Conservation (phyloP, 2,329 filamentous ascomycete species). For the Teratosphaeria pseudoeucalypti region DNA sequence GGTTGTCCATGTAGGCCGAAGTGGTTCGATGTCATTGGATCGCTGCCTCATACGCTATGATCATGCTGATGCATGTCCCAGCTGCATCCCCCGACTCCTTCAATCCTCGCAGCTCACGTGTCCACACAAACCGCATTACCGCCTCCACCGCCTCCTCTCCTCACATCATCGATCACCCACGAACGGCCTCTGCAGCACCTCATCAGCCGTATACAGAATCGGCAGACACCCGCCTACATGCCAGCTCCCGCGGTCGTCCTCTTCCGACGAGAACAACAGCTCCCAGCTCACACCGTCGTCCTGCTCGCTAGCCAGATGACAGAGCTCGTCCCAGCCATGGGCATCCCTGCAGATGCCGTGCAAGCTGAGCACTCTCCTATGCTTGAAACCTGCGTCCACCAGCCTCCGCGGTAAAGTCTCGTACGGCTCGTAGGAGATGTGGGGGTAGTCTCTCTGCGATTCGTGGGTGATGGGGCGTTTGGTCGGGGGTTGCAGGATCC, state of each 20-base stretch:
- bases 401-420: constrained; percentile 8
- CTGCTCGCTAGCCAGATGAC: constrained; percentile 4
- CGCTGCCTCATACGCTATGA: neutral
- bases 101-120: neutral
- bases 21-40: neutral
- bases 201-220: constrained; percentile 3
- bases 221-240: constrained; percentile 10
- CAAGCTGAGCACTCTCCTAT: constrained; percentile 12
- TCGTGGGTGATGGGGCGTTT: neutral
- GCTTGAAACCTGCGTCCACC: constrained; percentile 9
- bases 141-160: neutral
- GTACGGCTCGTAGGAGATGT: constrained; percentile 6
- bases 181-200: constrained; percentile 6
- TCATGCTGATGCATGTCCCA: no score
- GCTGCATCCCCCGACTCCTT: neutral
- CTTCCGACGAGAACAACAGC: constrained; percentile 1
- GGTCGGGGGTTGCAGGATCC: constrained; percentile 6
- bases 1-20: neutral
- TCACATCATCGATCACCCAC: neutral
- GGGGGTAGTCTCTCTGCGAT: constrained; percentile 1
- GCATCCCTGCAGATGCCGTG: neutral
- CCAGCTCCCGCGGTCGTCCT: constrained; percentile 9
- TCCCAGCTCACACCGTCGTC: constrained; percentile 11
- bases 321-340: constrained; percentile 11
- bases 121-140: neutral